Percentiles rank a stretch among this genome's conserved stretches.
Conservation (phyloP, 148 eudicot species). For the Agrostemma githago region DNA sequence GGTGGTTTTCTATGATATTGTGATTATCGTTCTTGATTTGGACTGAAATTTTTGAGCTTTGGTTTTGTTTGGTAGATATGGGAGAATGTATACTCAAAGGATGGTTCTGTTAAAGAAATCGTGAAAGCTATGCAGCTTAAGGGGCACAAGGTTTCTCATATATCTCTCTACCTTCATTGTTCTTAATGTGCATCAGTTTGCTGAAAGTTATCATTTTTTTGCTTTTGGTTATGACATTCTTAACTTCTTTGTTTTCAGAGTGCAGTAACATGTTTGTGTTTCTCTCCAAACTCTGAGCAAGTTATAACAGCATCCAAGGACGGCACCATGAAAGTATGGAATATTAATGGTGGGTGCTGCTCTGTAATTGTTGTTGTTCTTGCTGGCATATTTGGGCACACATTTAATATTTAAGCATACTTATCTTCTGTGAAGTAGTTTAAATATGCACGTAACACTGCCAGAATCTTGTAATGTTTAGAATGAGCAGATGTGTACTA, state of each 20-base stretch:
- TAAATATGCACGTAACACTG: too few relatives aligned
- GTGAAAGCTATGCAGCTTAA: slow-evolving; percentile 89
- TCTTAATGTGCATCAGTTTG: not conserved
- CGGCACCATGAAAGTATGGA: slow-evolving; percentile 91
- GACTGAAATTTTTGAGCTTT: not conserved
- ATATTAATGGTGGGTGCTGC: slow-evolving; percentile 70
- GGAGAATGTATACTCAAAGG: slow-evolving; percentile 89
- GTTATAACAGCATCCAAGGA: slow-evolving; percentile 94
- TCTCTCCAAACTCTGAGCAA: slow-evolving; percentile 81
- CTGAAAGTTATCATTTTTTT: not conserved
- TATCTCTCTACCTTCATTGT: not conserved
- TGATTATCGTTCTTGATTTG: not conserved
- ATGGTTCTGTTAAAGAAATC: slow-evolving; percentile 87
- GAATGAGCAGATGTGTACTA: not conserved
- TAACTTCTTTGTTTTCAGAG: slow-evolving; percentile 48
- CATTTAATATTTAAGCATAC: too few relatives aligned
- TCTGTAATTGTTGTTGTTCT: too few relatives aligned
- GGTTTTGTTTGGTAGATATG: slow-evolving; percentile 53
- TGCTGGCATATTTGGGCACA: too few relatives aligned
- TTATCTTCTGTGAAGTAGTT: too few relatives aligned
- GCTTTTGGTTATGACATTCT: not conserved
- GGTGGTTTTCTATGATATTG: not conserved
- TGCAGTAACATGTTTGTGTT: slow-evolving; percentile 98
- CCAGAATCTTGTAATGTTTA: not conserved
- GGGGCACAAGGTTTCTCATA: slow-evolving; percentile 81